Evolutionary conservation across 768 basidiomycete genomes (phyloP).

Genomic region (Mycena chlorophos): DNA sequence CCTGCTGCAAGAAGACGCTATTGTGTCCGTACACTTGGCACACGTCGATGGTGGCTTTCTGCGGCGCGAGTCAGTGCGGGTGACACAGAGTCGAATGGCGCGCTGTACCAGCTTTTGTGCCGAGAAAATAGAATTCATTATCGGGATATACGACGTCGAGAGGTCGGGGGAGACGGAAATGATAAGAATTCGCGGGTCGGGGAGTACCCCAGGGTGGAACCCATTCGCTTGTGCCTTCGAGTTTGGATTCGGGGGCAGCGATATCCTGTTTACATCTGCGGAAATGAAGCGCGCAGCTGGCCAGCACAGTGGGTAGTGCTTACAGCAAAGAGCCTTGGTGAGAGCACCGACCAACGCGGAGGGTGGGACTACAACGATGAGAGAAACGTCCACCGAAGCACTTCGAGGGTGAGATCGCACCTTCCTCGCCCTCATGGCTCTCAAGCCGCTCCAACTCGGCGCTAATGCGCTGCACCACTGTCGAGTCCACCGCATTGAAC

Average conservation of each 20-base stretch:
- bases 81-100: slow-evolving; percentile 10
- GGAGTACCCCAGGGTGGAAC: slow-evolving; percentile 32
- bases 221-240: slow-evolving; percentile 32
- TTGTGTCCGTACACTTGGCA: slow-evolving; percentile 89
- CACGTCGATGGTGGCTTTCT: slow-evolving; percentile 98
- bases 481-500: slow-evolving; percentile 75
- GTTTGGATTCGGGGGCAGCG: slow-evolving; percentile 30
- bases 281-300: not conserved
- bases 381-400: slow-evolving; percentile 21
- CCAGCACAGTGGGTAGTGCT: slow-evolving; percentile 24
- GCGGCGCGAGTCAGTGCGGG: slow-evolving; percentile 5
- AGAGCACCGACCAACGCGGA: slow-evolving; percentile 84
- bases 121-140: slow-evolving; percentile 99
- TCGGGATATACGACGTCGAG: slow-evolving; percentile 89
- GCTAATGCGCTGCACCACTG: slow-evolving; percentile 60
- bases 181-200: slow-evolving; percentile 52
- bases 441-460: slow-evolving; percentile 58
- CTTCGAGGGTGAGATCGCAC: slow-evolving; percentile 31
- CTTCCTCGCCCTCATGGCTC: slow-evolving; percentile 49
- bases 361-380: slow-evolving; percentile 42
- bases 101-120: slow-evolving; percentile 88
- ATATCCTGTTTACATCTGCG: slow-evolving; percentile 44
- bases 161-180: slow-evolving; percentile 91
- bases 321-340: slow-evolving; percentile 92
- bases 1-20: slow-evolving; percentile 95